Evolutionary conservation across 73 alveolate genomes (phyloP).

Genomic region (Tetrahymena elliotti): DNA sequence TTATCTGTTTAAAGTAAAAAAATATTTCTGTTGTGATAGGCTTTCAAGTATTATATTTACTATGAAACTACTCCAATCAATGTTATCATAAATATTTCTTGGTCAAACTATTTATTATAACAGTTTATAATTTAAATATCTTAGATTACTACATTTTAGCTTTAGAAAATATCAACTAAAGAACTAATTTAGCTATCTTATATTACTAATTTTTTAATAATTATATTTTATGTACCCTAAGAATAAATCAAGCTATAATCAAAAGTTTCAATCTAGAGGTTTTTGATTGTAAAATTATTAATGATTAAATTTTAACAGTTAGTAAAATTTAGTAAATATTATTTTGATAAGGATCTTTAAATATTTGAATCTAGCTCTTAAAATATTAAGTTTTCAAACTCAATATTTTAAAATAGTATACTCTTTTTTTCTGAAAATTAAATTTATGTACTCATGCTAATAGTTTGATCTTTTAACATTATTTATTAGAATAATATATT

Average conservation of each 20-base stretch:
- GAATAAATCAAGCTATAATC: background rate
- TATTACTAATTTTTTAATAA: background rate
- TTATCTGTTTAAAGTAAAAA: background rate
- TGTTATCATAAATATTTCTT: background rate
- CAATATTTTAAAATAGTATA: too few species aligned
- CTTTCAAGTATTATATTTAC: background rate
- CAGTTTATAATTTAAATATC: background rate
- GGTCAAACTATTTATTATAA: background rate
- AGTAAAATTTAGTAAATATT: background rate
- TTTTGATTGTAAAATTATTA: background rate
- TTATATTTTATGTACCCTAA: background rate
- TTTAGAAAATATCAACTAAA: background rate
- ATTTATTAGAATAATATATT: too few species aligned
- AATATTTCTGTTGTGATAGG: background rate
- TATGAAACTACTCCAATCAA: background rate
- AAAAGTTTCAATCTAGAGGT: background rate
- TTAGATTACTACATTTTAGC: background rate
- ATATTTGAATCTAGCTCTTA: too few species aligned
- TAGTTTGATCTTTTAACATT: background rate
- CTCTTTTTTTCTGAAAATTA: too few species aligned
- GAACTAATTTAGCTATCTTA: background rate
- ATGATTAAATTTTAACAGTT: background rate
- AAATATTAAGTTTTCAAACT: too few species aligned
- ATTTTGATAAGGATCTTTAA: background rate
- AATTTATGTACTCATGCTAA: background rate